Evolutionary conservation across 495 filamentous ascomycete genomes (phyloP).

Genomic region (Bathelium albidoporum): DNA sequence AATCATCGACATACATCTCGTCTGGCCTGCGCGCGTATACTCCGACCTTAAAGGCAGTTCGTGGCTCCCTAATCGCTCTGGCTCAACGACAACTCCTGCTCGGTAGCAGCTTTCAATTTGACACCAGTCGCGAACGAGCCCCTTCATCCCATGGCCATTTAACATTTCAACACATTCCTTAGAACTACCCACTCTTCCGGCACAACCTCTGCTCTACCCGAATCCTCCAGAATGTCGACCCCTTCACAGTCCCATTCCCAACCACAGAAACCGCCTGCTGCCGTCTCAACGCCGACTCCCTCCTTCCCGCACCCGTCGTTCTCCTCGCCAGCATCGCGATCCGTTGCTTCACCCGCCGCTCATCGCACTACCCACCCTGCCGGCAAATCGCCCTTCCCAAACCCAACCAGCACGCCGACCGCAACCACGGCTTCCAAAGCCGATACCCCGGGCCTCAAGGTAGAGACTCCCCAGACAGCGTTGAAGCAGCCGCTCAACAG

Average conservation of each 20-base stretch:
- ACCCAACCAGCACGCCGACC: constrained; percentile 12
- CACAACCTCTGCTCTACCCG: not conserved
- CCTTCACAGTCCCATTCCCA: not conserved
- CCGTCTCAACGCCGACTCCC: constrained; percentile 8
- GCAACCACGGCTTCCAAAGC: constrained; percentile 11
- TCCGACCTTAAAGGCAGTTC: too few relatives aligned
- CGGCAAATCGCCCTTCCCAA: constrained; percentile 19
- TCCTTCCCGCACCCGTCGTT: constrained; percentile 17
- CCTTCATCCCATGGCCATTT: not conserved
- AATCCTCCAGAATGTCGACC: not conserved
- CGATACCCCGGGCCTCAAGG: constrained; percentile 5
- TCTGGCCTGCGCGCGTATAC: too few relatives aligned
- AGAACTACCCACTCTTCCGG: not conserved
- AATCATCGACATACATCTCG: too few relatives aligned
- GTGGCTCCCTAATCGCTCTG: too few relatives aligned
- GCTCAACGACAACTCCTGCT: too few relatives aligned
- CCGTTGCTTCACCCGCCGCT: constrained; percentile 24
- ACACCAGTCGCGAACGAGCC: not conserved
- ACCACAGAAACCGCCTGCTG: not conserved
- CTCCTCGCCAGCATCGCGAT: constrained; percentile 31
- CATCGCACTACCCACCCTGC: constrained; percentile 13
- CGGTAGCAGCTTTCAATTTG: too few relatives aligned
- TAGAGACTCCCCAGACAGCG: constrained; percentile 5
- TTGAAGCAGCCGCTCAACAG: constrained; percentile 9
- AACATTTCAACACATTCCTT: not conserved